Conservation (phyloP, 1,284 basidiomycete genomes). For the Cutaneotrichosporon sp. region DNA sequence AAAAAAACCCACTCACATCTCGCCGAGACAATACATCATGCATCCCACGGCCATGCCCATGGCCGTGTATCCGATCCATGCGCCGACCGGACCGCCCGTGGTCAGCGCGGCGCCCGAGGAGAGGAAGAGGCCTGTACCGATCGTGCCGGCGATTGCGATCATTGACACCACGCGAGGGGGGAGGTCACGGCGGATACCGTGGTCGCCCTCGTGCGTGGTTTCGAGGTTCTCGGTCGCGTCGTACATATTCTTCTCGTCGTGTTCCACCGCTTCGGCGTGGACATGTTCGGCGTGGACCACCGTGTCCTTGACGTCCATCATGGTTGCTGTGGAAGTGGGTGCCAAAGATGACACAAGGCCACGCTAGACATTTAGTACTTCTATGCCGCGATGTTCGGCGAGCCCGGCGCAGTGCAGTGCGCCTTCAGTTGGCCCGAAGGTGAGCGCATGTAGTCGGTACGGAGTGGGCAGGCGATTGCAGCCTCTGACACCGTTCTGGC, state of each 20-base stretch:
- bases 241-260: neutral
- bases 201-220: conserved; percentile 14
- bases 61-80: neutral
- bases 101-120: conserved; percentile 32
- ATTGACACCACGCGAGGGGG: conserved; percentile 27
- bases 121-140: conserved; percentile 56
- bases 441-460: no score
- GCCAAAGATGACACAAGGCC: no score
- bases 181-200: conserved; percentile 16
- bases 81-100: neutral
- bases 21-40: neutral
- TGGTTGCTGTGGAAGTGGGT: no score
- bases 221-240: conserved; percentile 8
- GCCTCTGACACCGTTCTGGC: no score
- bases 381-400: no score
- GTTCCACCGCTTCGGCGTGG: no score
- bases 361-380: no score
- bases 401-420: no score
- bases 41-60: neutral
- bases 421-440: no score
- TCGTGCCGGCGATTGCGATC: conserved; percentile 55
- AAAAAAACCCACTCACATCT: neutral
- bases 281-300: no score
- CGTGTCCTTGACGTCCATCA: no score
- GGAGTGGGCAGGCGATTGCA: no score